Base-by-base conservation (phyloP, 2,329 filamentous ascomycete genomes). In the Penicillium concentricum region DNA sequence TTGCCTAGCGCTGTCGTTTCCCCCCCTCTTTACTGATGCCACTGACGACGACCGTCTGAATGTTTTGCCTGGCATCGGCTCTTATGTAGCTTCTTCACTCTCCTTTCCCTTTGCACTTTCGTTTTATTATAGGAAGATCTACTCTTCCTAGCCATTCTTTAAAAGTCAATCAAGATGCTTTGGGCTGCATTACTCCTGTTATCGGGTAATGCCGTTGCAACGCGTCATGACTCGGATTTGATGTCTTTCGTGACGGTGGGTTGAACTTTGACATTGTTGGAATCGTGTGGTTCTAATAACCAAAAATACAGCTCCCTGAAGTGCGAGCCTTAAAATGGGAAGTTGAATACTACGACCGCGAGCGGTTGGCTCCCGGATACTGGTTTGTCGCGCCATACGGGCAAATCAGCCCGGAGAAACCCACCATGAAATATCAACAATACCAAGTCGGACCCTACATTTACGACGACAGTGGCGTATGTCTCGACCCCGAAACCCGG, bases 361-460 rank as follows among this genome's bases (percentile, higher is more conserved):
- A 57, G 39, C 61, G 59, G 39, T 51, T 65, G 28, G 70, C 70
- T 9, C 77, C 78, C 1, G 79, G 79, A 13, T 81, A 80, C 65
- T 76, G 78, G 59, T 81, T 81, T 62, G 71, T 81, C 32, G 76
- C 77, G 13, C 79, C 79, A 1, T 81, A 80, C 62, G 61, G 61
- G n/a, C 50, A 58, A 42, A 67, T 69, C 41, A 52, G 52, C 3
- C 63, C 65, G 12, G 68, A 70, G 18, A 16, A 57, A 1, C 61
- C 65, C 13, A 65, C 66, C 18, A 45, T 65, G 28, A 68, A 65
- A 50, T 69, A 62, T 57, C 70, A 76, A 48, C 76, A 78, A 53
- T 67, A 75, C 57, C 78, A 80, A 62, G 73, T 77, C 32, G 78
- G 78, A 5, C 75, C 79, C 15, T 78, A 81, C 60, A 81, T 81